phyloP scores from a whole-genome alignment of 2,329 filamentous ascomycete species.

The Pyricularia pennisetigena region DNA sequence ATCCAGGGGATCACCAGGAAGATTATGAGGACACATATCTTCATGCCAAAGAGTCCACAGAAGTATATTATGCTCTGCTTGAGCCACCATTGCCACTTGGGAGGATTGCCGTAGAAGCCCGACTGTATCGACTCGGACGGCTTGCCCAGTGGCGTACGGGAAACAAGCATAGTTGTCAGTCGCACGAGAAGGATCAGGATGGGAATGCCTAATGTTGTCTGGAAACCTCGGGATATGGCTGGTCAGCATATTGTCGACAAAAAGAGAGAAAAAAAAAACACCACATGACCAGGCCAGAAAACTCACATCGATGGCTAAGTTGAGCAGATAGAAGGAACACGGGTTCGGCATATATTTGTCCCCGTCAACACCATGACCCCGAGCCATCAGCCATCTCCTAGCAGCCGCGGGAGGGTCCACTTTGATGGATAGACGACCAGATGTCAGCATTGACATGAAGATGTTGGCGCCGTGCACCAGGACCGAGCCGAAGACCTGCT shows the following conservation, averaged over 20 bases:
- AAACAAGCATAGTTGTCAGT: conserved; percentile 60
- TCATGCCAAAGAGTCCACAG: conserved; percentile 90
- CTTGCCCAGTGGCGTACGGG: conserved; percentile 67
- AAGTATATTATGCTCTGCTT: conserved; percentile 98
- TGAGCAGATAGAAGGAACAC: conserved; percentile 92
- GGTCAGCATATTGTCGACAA: conserved; percentile 6
- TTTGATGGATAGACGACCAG: conserved; percentile 66
- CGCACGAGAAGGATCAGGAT: conserved; percentile 86
- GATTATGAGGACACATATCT: conserved; percentile 84
- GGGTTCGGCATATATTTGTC: conserved; percentile 70
- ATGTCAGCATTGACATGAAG: conserved; percentile 92
- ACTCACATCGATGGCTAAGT: conserved; percentile 90
- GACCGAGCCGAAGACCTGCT: conserved; percentile 91
- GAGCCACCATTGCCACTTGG: conserved; percentile 79
- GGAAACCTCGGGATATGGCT: not conserved
- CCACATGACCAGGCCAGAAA: not conserved
- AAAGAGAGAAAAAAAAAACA: too few relatives aligned
- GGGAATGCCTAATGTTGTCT: conserved; percentile 94
- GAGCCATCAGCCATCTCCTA: conserved; percentile 22
- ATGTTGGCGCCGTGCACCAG: conserved; percentile 89
- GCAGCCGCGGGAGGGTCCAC: conserved; percentile 31
- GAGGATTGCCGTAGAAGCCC: conserved; percentile 82
- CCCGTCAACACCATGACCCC: conserved; percentile 24
- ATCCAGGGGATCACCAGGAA: conserved; percentile 90
- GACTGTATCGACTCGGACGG: conserved; percentile 84